Percentiles rank a stretch among this genome's conserved stretches.
Conservation (phyloP, 1,284 basidiomycete species). For the Coniophora puteana region DNA sequence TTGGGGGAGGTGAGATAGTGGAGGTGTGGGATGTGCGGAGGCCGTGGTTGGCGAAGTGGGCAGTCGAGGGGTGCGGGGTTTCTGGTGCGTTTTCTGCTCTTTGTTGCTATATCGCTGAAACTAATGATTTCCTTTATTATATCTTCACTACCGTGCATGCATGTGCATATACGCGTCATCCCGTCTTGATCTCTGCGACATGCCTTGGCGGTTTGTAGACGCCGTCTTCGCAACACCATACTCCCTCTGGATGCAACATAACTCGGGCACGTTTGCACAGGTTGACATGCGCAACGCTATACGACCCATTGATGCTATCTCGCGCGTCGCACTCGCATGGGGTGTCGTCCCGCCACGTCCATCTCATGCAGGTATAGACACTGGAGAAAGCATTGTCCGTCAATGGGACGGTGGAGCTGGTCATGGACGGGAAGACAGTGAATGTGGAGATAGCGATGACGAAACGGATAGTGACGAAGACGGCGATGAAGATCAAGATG, state of each 20-base stretch:
- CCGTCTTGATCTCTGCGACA: too few relatives aligned
- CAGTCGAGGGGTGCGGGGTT: slow-evolving; percentile 62
- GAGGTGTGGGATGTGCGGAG: slow-evolving; percentile 89
- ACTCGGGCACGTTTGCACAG: slow-evolving; percentile 78
- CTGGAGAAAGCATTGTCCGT: too few relatives aligned
- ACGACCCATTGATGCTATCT: slow-evolving; percentile 67
- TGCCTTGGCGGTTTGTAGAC: slow-evolving; percentile 47
- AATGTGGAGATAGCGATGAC: too few relatives aligned
- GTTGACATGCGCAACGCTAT: slow-evolving; percentile 65
- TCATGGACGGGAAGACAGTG: too few relatives aligned
- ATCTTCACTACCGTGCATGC: not conserved
- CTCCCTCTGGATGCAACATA: slow-evolving; percentile 73
- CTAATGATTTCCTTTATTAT: not conserved
- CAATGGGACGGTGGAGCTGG: too few relatives aligned
- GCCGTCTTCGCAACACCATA: slow-evolving; percentile 70
- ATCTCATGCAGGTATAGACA: too few relatives aligned
- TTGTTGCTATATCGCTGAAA: slow-evolving; percentile 7
- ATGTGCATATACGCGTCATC: not conserved
- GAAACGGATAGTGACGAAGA: too few relatives aligned
- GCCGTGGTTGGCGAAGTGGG: slow-evolving; percentile 82
- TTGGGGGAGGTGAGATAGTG: too few relatives aligned
- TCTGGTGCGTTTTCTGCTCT: slow-evolving; percentile 47
- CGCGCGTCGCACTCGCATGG: slow-evolving; percentile 69
- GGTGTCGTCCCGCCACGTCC: too few relatives aligned
- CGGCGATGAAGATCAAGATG: too few relatives aligned